These are phyloP conservation scores for Prillingera fragicola DNA, from an alignment of 1,284 basidiomycete genomes.

Conservation along the genomic window DNA sequence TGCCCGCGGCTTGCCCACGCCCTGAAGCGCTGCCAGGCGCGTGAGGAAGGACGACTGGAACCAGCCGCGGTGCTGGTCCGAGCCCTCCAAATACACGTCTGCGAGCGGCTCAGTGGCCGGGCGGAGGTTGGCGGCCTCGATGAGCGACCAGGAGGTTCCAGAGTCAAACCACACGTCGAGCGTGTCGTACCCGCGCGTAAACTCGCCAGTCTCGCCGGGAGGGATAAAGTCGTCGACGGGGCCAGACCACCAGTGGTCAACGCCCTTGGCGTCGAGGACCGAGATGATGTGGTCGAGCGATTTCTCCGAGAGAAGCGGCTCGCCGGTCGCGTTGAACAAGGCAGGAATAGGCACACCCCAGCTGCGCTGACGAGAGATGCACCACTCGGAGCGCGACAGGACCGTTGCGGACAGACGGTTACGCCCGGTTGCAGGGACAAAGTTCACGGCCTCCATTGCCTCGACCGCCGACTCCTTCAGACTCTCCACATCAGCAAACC, in stretches of 20 bases:
- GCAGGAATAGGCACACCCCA: conserved; percentile 98
- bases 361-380: conserved; percentile 93
- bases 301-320: conserved; percentile 61
- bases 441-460: conserved; percentile 68
- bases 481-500: conserved; percentile 87
- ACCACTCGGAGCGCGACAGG: conserved; percentile 90
- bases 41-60: conserved; percentile 95
- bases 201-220: conserved; percentile 53
- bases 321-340: conserved; percentile 65
- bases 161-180: conserved; percentile 99
- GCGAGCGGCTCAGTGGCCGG: conserved; percentile 54
- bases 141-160: conserved; percentile 87
- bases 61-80: conserved; percentile 98
- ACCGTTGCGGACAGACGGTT: conserved; percentile 82
- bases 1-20: conserved; percentile 20
- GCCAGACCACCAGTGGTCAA: conserved; percentile 87
- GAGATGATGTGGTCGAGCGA: conserved; percentile 73
- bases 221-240: conserved; percentile 76
- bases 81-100: conserved; percentile 90
- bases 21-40: conserved; percentile 51
- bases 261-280: conserved; percentile 67
- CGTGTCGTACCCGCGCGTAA: conserved; percentile 81
- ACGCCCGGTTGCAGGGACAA: conserved; percentile 70
- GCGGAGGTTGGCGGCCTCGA: conserved; percentile 44
- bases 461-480: conserved; percentile 72